These are phyloP conservation scores for Misopates orontium DNA, from an alignment of 257 asterid species.

Conservation along the genomic window DNA sequence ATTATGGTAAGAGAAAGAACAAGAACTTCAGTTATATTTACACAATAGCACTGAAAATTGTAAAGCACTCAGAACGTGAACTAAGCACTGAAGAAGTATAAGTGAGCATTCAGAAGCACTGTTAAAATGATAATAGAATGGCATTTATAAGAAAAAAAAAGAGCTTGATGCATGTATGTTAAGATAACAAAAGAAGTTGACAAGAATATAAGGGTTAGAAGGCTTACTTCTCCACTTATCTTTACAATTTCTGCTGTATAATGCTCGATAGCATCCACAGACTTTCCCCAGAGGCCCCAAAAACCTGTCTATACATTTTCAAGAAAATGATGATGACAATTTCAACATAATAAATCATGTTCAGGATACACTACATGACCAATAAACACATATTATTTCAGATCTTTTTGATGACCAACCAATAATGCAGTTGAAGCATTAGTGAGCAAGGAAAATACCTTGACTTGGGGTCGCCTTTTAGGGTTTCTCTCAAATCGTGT, in stretches of 20 bases:
- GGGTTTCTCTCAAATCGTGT: constrained; percentile 70
- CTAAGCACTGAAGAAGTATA: not conserved
- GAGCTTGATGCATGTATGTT: not conserved
- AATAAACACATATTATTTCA: not conserved
- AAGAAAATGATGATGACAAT: constrained; percentile 29
- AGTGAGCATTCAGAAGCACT: not conserved
- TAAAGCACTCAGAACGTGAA: not conserved
- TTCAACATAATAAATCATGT: constrained; percentile 7
- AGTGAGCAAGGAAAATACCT: constrained; percentile 46
- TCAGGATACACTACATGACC: not conserved
- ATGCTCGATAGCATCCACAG: constrained; percentile 80
- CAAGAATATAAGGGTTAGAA: not conserved
- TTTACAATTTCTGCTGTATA: constrained; percentile 52
- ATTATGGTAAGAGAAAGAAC: too few species aligned
- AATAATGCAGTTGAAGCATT: not conserved
- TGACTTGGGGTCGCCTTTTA: constrained; percentile 52
- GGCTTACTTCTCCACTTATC: constrained; percentile 58
- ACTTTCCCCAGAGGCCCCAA: constrained; percentile 70
- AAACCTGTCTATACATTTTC: constrained; percentile 72
- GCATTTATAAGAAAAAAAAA: not conserved
- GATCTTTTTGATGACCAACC: constrained; percentile 3
- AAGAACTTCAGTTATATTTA: too few species aligned
- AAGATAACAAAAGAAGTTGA: not conserved
- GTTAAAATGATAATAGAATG: too few species aligned
- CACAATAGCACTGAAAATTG: too few species aligned